Percentiles rank a stretch among this genome's conserved stretches.
phyloP scores from a whole-genome alignment of 202 grass and related monocot genomes.

The Zizania palustris region DNA sequence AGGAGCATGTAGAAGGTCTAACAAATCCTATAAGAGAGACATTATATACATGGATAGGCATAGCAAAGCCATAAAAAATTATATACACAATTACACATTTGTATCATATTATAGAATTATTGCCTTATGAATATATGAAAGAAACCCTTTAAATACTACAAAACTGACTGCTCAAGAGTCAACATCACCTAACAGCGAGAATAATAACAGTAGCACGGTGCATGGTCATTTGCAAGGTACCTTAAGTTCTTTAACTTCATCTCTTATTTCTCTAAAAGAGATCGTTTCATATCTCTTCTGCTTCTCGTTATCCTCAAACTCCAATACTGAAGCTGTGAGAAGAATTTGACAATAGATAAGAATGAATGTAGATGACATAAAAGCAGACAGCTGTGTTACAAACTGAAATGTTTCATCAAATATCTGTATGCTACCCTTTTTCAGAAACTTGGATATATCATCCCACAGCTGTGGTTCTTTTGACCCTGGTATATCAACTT shows the following conservation, averaged over 20 bases:
- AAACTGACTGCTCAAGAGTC: not conserved
- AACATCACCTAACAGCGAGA: not conserved
- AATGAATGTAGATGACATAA: slow-evolving; percentile 23
- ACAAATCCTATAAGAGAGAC: slow-evolving; percentile 64
- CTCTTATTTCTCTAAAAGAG: slow-evolving; percentile 81
- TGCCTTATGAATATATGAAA: slow-evolving; percentile 10
- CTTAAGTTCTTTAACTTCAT: slow-evolving; percentile 88
- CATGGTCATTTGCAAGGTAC: slow-evolving; percentile 43
- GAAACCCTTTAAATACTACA: not conserved
- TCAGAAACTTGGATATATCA: slow-evolving; percentile 92
- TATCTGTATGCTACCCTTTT: slow-evolving; percentile 55
- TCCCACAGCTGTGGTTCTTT: slow-evolving; percentile 88
- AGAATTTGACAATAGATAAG: slow-evolving; percentile 40
- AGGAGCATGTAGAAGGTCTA: slow-evolving; percentile 65
- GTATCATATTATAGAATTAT: slow-evolving; percentile 14
- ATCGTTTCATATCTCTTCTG: slow-evolving; percentile 71
- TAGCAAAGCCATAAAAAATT: not conserved
- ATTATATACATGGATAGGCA: slow-evolving; percentile 23
- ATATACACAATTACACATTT: slow-evolving; percentile 11
- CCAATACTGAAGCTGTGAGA: slow-evolving; percentile 60
- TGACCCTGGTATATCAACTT: slow-evolving; percentile 67
- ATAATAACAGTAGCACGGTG: slow-evolving; percentile 24
- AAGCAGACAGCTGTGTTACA: slow-evolving; percentile 20
- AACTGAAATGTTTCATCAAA: slow-evolving; percentile 22
- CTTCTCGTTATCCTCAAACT: slow-evolving; percentile 75